Base-by-base conservation (phyloP, 768 basidiomycete species). In the Tephrocybe rancida region DNA sequence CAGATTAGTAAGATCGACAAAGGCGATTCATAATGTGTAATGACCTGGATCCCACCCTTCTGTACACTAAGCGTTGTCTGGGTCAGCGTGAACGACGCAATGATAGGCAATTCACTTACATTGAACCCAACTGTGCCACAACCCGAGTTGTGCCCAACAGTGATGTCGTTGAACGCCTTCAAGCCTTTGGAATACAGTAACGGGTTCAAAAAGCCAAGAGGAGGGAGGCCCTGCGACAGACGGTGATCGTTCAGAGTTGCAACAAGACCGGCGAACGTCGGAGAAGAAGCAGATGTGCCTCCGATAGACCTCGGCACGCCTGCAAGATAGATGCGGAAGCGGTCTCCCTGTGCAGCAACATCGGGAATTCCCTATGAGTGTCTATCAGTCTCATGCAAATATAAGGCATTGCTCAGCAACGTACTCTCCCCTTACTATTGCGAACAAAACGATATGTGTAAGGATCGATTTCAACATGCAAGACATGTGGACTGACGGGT, bases 81-180 rank as follows among this genome's bases (percentile, higher is more conserved):
- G n/a, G n/a, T n/a, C n/a, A n/a, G n/a, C n/a, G n/a, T n/a, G n/a
- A n/a, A n/a, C n/a, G n/a, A n/a, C n/a, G 7, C 18, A 18, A 13
- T 48, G 13, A 44, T 44, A 18, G 37, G 18, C 37, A 45, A 38
- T 41, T 34, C 19, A 72, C 82, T 66, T 52, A 85, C 83, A 54
- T 87, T 85, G 64, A 87, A 88, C 3, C 87, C 87, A 21, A 65
- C 60, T 1, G 86, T 88, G 3, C 85, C 85, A 62, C 87, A 88
- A 14, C 78, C 78, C 52, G 74, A 69, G 58, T 85, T 83, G 44
- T 77, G 77, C 0, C 87, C 87, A 9, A 61, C 48, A 0, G 80
- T 82, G 59, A 88, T 79, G 58, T 88, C 87, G 50, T 83, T 86
- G 50, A 87, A 70, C 0, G n/a, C n/a, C 5, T 45, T 39, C 5